phyloP scores from a whole-genome alignment of 2,329 filamentous ascomycete species.

The Phyllosticta capitalensis region DNA sequence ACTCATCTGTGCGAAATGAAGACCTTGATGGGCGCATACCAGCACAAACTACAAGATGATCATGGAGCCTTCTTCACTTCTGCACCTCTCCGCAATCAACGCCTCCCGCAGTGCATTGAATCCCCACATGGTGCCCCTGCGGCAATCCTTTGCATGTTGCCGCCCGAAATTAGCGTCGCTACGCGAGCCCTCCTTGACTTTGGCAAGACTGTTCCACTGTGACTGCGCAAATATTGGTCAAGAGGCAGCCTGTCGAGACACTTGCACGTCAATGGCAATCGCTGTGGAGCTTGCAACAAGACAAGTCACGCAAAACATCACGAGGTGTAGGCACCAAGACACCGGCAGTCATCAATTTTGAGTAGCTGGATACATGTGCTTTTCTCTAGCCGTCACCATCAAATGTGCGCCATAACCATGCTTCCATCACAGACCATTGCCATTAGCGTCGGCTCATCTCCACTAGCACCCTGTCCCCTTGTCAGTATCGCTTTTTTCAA shows the following conservation, averaged over 20 bases:
- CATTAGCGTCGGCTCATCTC: neutral
- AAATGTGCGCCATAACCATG: conserved; percentile 6
- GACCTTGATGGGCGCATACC: neutral
- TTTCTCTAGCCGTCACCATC: neutral
- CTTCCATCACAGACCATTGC: neutral
- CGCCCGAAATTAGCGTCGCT: neutral
- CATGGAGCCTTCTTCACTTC: neutral
- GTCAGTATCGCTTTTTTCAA: neutral
- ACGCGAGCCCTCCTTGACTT: neutral
- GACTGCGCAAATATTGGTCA: neutral
- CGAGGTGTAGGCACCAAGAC: neutral
- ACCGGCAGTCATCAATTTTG: neutral
- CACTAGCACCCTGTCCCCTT: neutral
- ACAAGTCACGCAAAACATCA: neutral
- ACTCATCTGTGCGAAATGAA: neutral
- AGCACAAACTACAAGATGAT: neutral
- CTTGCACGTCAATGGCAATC: too few relatives aligned
- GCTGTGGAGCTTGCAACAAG: neutral
- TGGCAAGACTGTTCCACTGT: neutral
- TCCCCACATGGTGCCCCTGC: neutral
- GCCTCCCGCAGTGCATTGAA: neutral
- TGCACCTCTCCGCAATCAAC: neutral
- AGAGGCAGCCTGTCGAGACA: too few relatives aligned
- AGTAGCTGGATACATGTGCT: neutral
- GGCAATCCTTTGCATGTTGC: neutral